Evolutionary conservation across 2,329 filamentous ascomycete genomes (phyloP), one percentile per base, ranked within the genome.

Genomic region (Sporothrix humicola): DNA sequence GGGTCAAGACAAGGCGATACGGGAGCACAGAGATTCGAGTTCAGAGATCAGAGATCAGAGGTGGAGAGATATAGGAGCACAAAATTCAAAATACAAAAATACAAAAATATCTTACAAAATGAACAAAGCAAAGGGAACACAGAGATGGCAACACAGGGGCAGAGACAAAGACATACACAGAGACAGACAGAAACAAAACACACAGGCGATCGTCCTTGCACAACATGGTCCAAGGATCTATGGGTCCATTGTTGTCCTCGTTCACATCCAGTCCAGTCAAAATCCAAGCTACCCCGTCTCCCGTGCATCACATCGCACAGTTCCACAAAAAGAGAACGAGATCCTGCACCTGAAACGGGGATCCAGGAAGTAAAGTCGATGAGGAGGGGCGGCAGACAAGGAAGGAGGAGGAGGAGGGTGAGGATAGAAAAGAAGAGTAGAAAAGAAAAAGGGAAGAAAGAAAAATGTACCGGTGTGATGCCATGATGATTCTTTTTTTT

Each of bases 321-420:
- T 26, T 48, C 61, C 61, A 66, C 61, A 66, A 48, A 66, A 52
- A 56, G 8, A 37, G 17, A 66, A 48, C 15, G 20, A 71, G 69
- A 70, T 70, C 52, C 68, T 70, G 68, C 68, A 58, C 52, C n/a
- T 58, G 31, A 46, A 54, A 48, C 37, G 31, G 52, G 68, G 68
- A 58, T 48, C 68, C 10, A 31, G 52, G 26, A n/a, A 69, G 48
- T 12, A 44, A 37, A 37, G 31, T 37, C 31, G 31, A 37, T 37
- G 31, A 52, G n/a, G 48, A 46, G 46, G 46, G 65, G 15, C n/a
- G 20, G 63, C 13, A 10, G 65, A 48, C 17, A 37, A 37, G 31
- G 31, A 37, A 37, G 2, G 46, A 48, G 4, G 12, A 48, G 4
- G 12, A 26, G n/a, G 63, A 46, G 31, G 17, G 31, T 20, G 26